Evolutionary conservation across 805 yeast species (phyloP), one percentile per base, ranked within the genome.

Genomic region (Ogataea allantospora): DNA sequence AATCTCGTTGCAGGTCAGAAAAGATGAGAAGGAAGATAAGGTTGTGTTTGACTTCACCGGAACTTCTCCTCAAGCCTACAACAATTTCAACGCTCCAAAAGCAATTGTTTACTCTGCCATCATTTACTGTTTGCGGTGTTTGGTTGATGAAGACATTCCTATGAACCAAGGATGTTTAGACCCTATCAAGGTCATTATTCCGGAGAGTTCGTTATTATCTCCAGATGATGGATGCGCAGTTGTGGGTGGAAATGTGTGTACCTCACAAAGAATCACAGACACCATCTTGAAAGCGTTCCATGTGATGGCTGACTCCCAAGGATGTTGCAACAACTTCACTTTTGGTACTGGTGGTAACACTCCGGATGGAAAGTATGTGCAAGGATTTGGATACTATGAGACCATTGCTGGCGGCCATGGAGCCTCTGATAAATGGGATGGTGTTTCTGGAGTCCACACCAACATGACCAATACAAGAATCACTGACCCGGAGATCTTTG

Each of bases 331-430:
- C 63, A 93, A 91, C 63, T 77, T 91, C 51, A 89, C 96, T 0
- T 91, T 89, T 67, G 97, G 97, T 16, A 77, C 75, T 18, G 86
- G 82, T 44, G 91, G 88, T 31, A 73, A 74, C 41, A 64, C 62
- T 8, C 51, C 73, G 48, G 56, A 70, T 62, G 66, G 80, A 55
- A 53, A 77, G 44, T 67, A 71, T 60, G 62, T 70, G 7, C 70
- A 73, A 40, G 88, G 89, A 0, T 88, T 87, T 60, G 96, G 96
- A 0, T 88, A 88, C 59, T 88, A 88, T 58, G 96, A 88, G 58
- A 89, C 97, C 0, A 88, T 89, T 43, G 93, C 95, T 42, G 97
- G 97, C 43, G 97, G 97, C 1, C 84, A 88, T 29, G 97, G 97
- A 33, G 97, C 97, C 2, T 75, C 77, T 47, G 75, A 83, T 1